A percentile compares a stretch with the other conserved stretches of the same genome.
Conservation (phyloP, 164 flowering plant genomes). For the Magnolia sinica region DNA sequence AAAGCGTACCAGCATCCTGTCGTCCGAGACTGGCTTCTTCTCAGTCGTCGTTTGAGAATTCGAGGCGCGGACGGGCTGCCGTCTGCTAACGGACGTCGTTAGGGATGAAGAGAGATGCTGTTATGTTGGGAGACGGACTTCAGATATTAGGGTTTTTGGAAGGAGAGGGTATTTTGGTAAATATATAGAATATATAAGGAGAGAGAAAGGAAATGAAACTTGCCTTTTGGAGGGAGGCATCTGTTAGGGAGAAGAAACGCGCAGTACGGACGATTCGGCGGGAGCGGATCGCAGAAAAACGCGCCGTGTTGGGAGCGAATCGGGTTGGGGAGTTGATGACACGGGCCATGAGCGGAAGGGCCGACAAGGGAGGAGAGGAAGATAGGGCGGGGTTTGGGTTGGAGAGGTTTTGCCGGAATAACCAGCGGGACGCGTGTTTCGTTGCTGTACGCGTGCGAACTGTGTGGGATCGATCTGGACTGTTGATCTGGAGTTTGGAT, state of each 20-base stretch:
- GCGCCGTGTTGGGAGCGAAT: slow-evolving; percentile 23
- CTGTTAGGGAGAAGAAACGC: neutral
- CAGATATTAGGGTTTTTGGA: neutral
- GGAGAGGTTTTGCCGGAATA: neutral
- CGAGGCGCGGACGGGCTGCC: slow-evolving; percentile 21
- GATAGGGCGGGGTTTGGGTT: neutral
- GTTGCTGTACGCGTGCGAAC: neutral
- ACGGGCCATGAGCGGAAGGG: slow-evolving; percentile 28
- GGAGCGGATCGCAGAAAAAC: slow-evolving; percentile 16
- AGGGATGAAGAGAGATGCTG: slow-evolving; percentile 6
- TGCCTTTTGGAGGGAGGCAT: slow-evolving; percentile 21
- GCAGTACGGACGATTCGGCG: slow-evolving; percentile 8
- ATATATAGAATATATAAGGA: neutral
- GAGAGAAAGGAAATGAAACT: neutral
- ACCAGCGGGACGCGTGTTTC: neutral
- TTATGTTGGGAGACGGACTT: neutral
- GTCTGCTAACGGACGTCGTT: slow-evolving; percentile 6
- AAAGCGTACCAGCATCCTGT: slow-evolving; percentile 51
- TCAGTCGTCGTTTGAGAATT: slow-evolving; percentile 40
- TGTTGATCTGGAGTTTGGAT: neutral
- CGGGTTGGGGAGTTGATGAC: slow-evolving; percentile 21
- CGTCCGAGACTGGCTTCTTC: slow-evolving; percentile 27
- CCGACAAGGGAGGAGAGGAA: neutral
- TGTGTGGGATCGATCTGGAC: neutral
- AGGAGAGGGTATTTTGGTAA: neutral